Conservation (phyloP, 1,139 yeast species). For the Blastobotrys indianensis region DNA sequence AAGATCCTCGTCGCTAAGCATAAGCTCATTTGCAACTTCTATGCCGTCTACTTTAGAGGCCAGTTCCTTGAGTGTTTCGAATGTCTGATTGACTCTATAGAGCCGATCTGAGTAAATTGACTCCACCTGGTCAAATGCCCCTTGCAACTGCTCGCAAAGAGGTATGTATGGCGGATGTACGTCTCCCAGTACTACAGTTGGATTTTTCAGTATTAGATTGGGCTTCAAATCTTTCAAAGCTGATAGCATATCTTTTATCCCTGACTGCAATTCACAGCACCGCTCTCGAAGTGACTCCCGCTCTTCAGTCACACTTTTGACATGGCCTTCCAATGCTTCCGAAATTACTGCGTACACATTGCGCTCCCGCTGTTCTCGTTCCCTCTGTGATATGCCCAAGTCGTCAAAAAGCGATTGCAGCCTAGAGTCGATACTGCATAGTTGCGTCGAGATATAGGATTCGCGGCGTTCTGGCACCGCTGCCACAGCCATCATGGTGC, state of each 20-base stretch:
- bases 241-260: slow-evolving; percentile 25
- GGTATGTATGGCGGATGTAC: slow-evolving; percentile 25
- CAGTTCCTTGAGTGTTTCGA: slow-evolving; percentile 18
- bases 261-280: slow-evolving; percentile 25
- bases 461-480: slow-evolving; percentile 20
- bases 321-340: slow-evolving; percentile 30
- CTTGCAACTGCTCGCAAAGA: slow-evolving; percentile 14
- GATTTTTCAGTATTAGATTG: slow-evolving; percentile 9
- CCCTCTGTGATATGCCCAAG: slow-evolving; percentile 28
- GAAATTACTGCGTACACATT: slow-evolving; percentile 29
- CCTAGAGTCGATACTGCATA: slow-evolving; percentile 25
- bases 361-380: slow-evolving; percentile 29
- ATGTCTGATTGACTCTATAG: slow-evolving; percentile 18
- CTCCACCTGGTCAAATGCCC: slow-evolving; percentile 19
- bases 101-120: slow-evolving; percentile 21
- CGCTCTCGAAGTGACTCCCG: slow-evolving; percentile 24
- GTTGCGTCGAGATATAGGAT: slow-evolving; percentile 29
- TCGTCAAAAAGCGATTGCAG: slow-evolving; percentile 34
- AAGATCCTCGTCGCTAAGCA: slow-evolving; percentile 12
- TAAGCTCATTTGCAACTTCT: slow-evolving; percentile 16
- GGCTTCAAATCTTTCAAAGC: slow-evolving; percentile 28
- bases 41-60: slow-evolving; percentile 21
- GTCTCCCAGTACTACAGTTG: slow-evolving; percentile 10
- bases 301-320: slow-evolving; percentile 27
- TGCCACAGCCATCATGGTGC: not conserved